Evolutionary conservation across 2,329 filamentous ascomycete species (phyloP).

Genomic region (Ascochyta clinopodiicola): DNA sequence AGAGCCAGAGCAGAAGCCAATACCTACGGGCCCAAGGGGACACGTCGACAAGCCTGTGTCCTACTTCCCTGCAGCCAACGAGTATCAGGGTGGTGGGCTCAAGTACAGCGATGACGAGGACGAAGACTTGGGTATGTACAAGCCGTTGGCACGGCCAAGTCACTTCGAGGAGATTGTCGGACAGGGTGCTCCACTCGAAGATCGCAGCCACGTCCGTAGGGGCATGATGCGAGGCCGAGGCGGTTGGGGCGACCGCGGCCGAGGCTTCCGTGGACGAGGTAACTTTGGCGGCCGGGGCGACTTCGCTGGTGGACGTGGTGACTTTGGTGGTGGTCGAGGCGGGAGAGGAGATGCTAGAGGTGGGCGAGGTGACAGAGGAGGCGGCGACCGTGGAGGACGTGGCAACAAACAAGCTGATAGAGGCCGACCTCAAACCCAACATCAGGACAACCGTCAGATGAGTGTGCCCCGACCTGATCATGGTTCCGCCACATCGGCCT

Average conservation of each 20-base stretch:
- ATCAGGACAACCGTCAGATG: slow-evolving; percentile 35
- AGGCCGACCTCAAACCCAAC: slow-evolving; percentile 30
- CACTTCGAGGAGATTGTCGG: slow-evolving; percentile 55
- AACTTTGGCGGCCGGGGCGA: slow-evolving; percentile 28
- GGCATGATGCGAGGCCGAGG: slow-evolving; percentile 43
- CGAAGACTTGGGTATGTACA: slow-evolving; percentile 55
- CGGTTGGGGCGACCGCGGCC: slow-evolving; percentile 45
- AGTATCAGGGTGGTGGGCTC: slow-evolving; percentile 45
- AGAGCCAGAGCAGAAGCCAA: slow-evolving; percentile 18
- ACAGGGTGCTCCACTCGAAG: slow-evolving; percentile 46
- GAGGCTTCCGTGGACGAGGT: slow-evolving; percentile 46
- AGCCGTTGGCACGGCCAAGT: slow-evolving; percentile 55
- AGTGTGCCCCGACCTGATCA: slow-evolving; percentile 22
- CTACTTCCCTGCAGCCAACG: slow-evolving; percentile 28
- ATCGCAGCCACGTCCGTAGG: slow-evolving; percentile 46
- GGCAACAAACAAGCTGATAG: slow-evolving; percentile 36
- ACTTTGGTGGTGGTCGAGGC: slow-evolving; percentile 37
- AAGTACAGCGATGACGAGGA: slow-evolving; percentile 55
- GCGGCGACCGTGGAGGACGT: slow-evolving; percentile 34
- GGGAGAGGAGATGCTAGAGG: slow-evolving; percentile 20
- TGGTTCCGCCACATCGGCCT: slow-evolving; percentile 32
- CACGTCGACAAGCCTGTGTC: slow-evolving; percentile 26
- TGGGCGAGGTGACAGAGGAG: slow-evolving; percentile 18
- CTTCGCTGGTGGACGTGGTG: slow-evolving; percentile 25
- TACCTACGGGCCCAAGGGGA: slow-evolving; percentile 30